Conservation (phyloP, 495 filamentous ascomycete species). For the Xylaria curta region DNA sequence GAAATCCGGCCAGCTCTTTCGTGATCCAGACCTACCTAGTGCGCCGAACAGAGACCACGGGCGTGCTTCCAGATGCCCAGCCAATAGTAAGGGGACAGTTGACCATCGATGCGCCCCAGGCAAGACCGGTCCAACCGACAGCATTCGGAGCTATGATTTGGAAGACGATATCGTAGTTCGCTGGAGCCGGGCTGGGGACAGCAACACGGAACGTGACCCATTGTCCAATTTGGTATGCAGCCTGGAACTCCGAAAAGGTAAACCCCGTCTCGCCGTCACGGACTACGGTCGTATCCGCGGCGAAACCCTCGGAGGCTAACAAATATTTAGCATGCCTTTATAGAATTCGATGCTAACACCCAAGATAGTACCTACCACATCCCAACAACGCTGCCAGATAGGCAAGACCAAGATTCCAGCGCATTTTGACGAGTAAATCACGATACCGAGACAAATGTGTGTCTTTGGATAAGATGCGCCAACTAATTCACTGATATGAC, state of each 20-base stretch:
- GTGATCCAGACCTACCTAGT: slow-evolving; percentile 42
- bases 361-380: slow-evolving; percentile 29
- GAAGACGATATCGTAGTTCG: slow-evolving; percentile 49
- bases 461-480: neutral
- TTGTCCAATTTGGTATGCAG: slow-evolving; percentile 45
- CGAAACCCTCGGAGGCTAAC: slow-evolving; percentile 29
- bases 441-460: neutral
- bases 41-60: slow-evolving; percentile 43
- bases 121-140: slow-evolving; percentile 52
- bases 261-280: slow-evolving; percentile 58
- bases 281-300: slow-evolving; percentile 42
- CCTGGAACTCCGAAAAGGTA: slow-evolving; percentile 51
- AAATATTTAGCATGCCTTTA: neutral
- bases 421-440: slow-evolving; percentile 30
- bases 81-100: slow-evolving; percentile 47
- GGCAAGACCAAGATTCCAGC: slow-evolving; percentile 34
- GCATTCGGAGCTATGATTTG: slow-evolving; percentile 50
- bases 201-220: slow-evolving; percentile 50
- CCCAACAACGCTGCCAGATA: slow-evolving; percentile 35
- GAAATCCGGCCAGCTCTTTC: neutral
- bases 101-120: slow-evolving; percentile 52
- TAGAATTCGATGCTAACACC: neutral
- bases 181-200: slow-evolving; percentile 39
- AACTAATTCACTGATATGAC: neutral
- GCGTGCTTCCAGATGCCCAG: slow-evolving; percentile 42